Evolutionary conservation across 441 rosid species (phyloP), one percentile per base, ranked within the genome.

Genomic region (Euphorbia schlechtendalii): DNA sequence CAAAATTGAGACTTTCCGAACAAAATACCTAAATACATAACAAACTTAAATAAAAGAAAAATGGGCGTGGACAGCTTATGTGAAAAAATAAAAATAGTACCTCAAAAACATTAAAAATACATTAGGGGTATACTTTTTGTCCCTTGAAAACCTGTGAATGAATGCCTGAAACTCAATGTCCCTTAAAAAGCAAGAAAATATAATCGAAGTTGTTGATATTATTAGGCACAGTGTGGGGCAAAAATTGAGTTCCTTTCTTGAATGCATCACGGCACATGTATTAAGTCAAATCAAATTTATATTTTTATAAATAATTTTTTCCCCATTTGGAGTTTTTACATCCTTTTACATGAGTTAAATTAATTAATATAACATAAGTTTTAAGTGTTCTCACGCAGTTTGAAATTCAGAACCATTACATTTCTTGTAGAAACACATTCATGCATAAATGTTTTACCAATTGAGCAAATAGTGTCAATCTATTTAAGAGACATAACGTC

Each of bases 181-280:
- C 56, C 69, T 66, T 66, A 24, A 66, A 66, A 66, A 66, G 69
- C 45, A 66, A 66, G 63, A 21, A 66, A 57, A 66, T 66, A 66
- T 66, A 57, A 66, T 66, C 45, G 52, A 43, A 52, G 69, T 56
- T 55, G 69, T 65, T 65, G 61, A 65, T 65, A 65, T 65, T 5
- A 65, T 65, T 65, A 65, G 53, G 53, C 58, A 65, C 40, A 65
- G 7, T 15, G 69, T 40, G 61, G 69, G 69, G 24, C 54, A 27
- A 64, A 52, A 34, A 52, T 21, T 41, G 36, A 49, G 56, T 52
- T 64, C 59, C 67, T 52, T 65, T 56, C 28, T 41, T 8, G 45
- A 55, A 55, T 55, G 60, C 61, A 11, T 55, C 69, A 40, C 58
- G 27, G 40, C 68, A 65, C 68, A 54, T 54, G 60, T 43, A 43